Evolutionary conservation across 108 stramenopile genomes (phyloP).

Genomic region (Nitzschia sp.): DNA sequence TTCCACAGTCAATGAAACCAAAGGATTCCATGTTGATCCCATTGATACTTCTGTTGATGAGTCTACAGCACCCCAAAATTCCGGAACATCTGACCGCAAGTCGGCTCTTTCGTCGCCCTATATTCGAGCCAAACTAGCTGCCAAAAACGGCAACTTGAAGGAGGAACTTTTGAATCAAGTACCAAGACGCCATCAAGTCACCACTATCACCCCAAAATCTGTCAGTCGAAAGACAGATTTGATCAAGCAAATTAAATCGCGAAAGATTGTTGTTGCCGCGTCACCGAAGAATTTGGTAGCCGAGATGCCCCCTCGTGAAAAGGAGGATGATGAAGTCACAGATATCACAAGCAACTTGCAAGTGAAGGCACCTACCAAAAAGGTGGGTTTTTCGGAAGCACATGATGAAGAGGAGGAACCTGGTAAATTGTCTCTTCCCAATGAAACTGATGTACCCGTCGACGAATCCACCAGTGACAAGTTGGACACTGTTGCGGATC

Average conservation of each 20-base stretch:
- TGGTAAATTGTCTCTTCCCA: not conserved
- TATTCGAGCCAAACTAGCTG: slow-evolving; percentile 3
- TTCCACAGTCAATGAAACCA: not conserved
- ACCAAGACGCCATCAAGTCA: not conserved
- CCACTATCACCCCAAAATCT: not conserved
- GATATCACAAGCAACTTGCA: too few relatives aligned
- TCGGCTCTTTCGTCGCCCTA: slow-evolving; percentile 12
- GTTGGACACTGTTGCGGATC: too few relatives aligned
- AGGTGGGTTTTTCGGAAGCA: too few relatives aligned
- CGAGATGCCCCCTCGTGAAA: too few relatives aligned
- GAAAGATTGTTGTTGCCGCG: not conserved
- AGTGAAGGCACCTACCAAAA: too few relatives aligned
- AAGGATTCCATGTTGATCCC: not conserved
- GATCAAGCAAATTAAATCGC: not conserved
- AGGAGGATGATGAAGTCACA: too few relatives aligned
- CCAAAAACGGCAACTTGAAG: not conserved
- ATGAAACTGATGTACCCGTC: not conserved
- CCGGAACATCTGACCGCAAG: not conserved
- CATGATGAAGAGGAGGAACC: too few relatives aligned
- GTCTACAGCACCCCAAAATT: not conserved
- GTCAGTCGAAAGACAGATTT: slow-evolving; percentile 9
- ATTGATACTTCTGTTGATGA: not conserved
- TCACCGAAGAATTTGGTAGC: not conserved
- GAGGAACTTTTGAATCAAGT: not conserved
- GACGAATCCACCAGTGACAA: too few relatives aligned